Evolutionary conservation across 306 rosid species (phyloP).

Genomic region (Luffa aegyptiaca): DNA sequence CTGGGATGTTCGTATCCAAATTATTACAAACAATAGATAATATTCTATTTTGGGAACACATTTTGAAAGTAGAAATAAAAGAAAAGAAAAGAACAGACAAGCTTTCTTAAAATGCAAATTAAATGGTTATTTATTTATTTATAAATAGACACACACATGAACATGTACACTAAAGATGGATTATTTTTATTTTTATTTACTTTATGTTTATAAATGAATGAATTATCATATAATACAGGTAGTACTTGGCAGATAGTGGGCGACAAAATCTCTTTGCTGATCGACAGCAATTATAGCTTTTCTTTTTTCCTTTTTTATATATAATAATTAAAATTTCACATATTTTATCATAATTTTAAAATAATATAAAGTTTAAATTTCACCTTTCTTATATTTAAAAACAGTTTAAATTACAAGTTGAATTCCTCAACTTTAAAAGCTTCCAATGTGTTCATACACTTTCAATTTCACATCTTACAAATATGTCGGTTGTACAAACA

Average conservation of each 20-base stretch:
- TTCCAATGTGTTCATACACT: too few species aligned
- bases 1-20: too few species aligned
- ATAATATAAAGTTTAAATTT: too few species aligned
- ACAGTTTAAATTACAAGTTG: too few species aligned
- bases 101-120: neutral
- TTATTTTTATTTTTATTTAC: neutral
- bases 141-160: too few species aligned
- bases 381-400: too few species aligned
- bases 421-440: too few species aligned
- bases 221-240: neutral
- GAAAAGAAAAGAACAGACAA: neutral
- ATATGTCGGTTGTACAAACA: too few species aligned
- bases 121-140: neutral
- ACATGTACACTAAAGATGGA: neutral
- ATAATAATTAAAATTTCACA: neutral
- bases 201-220: neutral
- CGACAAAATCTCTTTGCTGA: neutral
- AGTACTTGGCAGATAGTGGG: neutral
- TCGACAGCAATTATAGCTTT: neutral
- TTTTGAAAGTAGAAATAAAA: neutral
- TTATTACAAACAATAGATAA: too few species aligned
- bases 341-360: too few species aligned
- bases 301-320: neutral
- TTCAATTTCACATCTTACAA: too few species aligned
- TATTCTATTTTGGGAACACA: neutral